phyloP scores from a whole-genome alignment of 345 rosid species.

The Turritis glabra region DNA sequence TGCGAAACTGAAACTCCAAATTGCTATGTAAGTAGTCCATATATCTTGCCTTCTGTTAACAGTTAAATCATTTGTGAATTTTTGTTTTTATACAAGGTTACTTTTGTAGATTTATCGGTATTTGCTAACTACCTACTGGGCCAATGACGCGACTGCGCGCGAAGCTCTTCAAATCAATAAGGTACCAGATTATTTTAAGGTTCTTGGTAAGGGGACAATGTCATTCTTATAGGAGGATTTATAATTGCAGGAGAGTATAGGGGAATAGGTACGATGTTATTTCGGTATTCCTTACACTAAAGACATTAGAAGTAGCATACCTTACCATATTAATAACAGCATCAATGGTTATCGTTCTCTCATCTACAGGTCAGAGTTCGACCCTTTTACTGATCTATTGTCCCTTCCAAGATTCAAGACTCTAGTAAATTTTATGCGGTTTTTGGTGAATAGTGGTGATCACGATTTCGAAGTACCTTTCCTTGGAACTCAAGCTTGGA shows the following conservation, averaged over 20 bases:
- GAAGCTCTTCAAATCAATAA: constrained; percentile 24
- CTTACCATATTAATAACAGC: constrained; percentile 34
- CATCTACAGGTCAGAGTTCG: constrained; percentile 28
- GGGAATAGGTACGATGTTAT: constrained; percentile 22
- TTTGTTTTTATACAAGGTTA: background rate
- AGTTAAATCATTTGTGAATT: background rate
- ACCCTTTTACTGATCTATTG: background rate
- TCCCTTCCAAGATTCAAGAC: background rate
- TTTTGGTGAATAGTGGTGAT: constrained; percentile 51
- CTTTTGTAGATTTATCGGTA: constrained; percentile 12
- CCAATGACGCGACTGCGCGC: constrained; percentile 7
- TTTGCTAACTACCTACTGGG: constrained; percentile 17
- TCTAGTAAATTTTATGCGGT: background rate
- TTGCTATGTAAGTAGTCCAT: constrained; percentile 21
- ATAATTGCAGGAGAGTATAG: constrained; percentile 18
- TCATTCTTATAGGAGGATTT: background rate
- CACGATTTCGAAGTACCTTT: constrained; percentile 54
- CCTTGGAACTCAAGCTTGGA: constrained; percentile 68
- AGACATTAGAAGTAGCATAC: constrained; percentile 25
- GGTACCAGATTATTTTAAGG: background rate
- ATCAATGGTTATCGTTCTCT: constrained; percentile 33
- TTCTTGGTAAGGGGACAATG: background rate
- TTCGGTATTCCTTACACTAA: background rate
- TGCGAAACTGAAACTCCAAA: constrained; percentile 6
- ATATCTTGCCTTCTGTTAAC: background rate